Conservation (phyloP, 305 asterid genomes). For the Solanum chacoense region DNA sequence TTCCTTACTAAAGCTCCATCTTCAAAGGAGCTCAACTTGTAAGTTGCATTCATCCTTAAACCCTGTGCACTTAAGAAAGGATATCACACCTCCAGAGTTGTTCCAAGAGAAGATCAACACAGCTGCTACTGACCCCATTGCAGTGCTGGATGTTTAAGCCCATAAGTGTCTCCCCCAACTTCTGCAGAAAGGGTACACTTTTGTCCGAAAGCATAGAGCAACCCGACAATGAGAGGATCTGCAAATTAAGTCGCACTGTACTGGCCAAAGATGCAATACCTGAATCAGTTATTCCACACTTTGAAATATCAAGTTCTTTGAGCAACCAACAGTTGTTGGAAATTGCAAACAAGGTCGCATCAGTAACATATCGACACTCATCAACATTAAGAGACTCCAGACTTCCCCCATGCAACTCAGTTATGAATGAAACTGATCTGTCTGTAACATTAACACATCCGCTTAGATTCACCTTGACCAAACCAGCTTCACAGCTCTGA, state of each 20-base stretch:
- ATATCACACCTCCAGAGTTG: conserved; percentile 82
- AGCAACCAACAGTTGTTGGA: conserved; percentile 47
- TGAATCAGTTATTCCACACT: conserved; percentile 40
- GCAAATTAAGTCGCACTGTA: conserved; percentile 43
- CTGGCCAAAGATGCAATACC: conserved; percentile 57
- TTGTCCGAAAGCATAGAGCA: conserved; percentile 49
- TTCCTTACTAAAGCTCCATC: conserved; percentile 1
- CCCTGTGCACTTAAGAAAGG: conserved; percentile 29
- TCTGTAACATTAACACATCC: conserved; percentile 62
- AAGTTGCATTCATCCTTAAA: background rate
- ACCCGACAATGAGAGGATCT: conserved; percentile 48
- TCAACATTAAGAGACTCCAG: conserved; percentile 64
- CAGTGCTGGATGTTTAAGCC: conserved; percentile 80
- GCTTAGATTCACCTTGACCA: conserved; percentile 51
- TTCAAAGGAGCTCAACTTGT: background rate
- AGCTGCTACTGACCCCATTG: conserved; percentile 30
- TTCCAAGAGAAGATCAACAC: conserved; percentile 41
- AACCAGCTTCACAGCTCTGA: conserved; percentile 46
- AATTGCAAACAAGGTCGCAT: conserved; percentile 47
- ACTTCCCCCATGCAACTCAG: conserved; percentile 53
- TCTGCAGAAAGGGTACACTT: conserved; percentile 39
- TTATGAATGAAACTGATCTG: conserved; percentile 32
- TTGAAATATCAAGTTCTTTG: conserved; percentile 61
- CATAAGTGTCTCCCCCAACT: conserved; percentile 40
- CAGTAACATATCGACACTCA: conserved; percentile 49